phyloP scores from a whole-genome alignment of 305 asterid genomes.

The Fraxinus floribunda region DNA sequence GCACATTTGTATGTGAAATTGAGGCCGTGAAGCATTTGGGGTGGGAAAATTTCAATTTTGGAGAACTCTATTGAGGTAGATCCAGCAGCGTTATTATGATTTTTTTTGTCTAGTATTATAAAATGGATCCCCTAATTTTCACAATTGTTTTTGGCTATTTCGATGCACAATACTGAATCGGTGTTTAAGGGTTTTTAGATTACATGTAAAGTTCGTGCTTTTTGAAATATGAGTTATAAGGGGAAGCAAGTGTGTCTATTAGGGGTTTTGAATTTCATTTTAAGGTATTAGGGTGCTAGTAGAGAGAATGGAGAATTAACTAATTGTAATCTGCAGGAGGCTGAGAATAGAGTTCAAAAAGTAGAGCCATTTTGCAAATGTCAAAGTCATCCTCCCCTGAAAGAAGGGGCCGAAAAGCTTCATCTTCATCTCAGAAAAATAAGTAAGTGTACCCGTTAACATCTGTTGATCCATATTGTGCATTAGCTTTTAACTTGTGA shows the following conservation, averaged over 20 bases:
- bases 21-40: slow-evolving; percentile 29
- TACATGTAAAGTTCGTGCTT: not conserved
- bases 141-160: slow-evolving; percentile 12
- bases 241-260: not conserved
- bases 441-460: slow-evolving; percentile 42
- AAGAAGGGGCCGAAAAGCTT: slow-evolving; percentile 36
- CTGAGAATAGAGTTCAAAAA: slow-evolving; percentile 31
- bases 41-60: slow-evolving; percentile 23
- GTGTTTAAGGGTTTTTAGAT: not conserved
- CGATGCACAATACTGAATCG: slow-evolving; percentile 8
- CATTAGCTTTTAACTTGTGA: slow-evolving; percentile 7
- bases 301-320: slow-evolving; percentile 23
- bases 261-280: not conserved
- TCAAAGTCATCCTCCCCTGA: slow-evolving; percentile 52
- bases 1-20: slow-evolving; percentile 11
- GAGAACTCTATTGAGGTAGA: slow-evolving; percentile 23
- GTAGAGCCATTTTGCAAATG: slow-evolving; percentile 53
- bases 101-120: not conserved
- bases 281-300: slow-evolving; percentile 19
- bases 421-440: slow-evolving; percentile 43
- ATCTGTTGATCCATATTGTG: slow-evolving; percentile 4
- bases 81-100: slow-evolving; percentile 21
- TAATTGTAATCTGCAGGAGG: slow-evolving; percentile 41
- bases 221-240: slow-evolving; percentile 12
- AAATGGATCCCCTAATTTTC: not conserved